A percentile compares a stretch with the other conserved stretches of the same genome.
phyloP scores from a whole-genome alignment of 495 filamentous ascomycete genomes.

The Penicillium mononematosum region DNA sequence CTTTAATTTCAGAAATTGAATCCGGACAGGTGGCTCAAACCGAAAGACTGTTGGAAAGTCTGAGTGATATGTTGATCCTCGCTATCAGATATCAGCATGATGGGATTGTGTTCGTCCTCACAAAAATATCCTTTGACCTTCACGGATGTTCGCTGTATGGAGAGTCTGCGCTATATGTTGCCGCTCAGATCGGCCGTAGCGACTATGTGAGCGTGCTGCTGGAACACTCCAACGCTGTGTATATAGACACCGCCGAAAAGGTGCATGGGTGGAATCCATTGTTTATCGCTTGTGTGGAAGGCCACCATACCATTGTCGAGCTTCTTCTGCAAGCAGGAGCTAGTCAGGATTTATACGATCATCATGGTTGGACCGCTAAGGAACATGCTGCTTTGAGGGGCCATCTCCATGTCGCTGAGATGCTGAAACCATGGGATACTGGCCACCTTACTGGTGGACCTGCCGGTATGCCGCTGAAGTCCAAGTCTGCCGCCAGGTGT shows the following conservation, averaged over 20 bases:
- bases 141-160: slow-evolving; percentile 1
- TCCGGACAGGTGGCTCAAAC: no score
- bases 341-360: slow-evolving; percentile 31
- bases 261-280: slow-evolving; percentile 76
- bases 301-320: slow-evolving; percentile 54
- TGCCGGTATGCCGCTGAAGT: slow-evolving; percentile 1
- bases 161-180: slow-evolving; percentile 17
- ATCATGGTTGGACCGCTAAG: slow-evolving; percentile 25
- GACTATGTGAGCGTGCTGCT: neutral
- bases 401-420: slow-evolving; percentile 14
- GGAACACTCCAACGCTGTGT: neutral
- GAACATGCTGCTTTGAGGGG: slow-evolving; percentile 26
- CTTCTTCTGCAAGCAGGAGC: slow-evolving; percentile 62
- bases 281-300: slow-evolving; percentile 73
- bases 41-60: neutral
- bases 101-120: slow-evolving; percentile 15
- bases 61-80: slow-evolving; percentile 4
- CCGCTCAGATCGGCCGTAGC: neutral
- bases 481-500: neutral
- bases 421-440: slow-evolving; percentile 12
- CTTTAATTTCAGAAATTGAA: neutral
- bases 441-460: slow-evolving; percentile 1
- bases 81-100: slow-evolving; percentile 14
- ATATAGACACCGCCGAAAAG: slow-evolving; percentile 51
- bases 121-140: neutral